phyloP scores from a whole-genome alignment of 768 basidiomycete genomes.

The Rickenella mellea region DNA sequence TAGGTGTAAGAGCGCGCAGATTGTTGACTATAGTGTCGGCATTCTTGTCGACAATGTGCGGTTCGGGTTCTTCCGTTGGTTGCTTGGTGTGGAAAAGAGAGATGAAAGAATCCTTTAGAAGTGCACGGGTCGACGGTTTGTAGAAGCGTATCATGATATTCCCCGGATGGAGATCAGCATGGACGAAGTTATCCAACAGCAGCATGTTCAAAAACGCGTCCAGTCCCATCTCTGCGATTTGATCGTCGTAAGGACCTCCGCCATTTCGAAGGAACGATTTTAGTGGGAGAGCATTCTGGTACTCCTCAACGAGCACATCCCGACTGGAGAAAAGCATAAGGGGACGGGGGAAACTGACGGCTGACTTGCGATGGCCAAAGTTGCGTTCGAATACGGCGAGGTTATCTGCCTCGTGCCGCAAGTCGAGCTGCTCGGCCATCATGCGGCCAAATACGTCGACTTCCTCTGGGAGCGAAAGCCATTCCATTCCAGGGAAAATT shows the following conservation, averaged over 20 bases:
- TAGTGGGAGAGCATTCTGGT: slow-evolving; percentile 83
- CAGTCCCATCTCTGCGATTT: slow-evolving; percentile 84
- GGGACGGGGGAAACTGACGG: slow-evolving; percentile 86
- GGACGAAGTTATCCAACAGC: slow-evolving; percentile 94
- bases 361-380: slow-evolving; percentile 69
- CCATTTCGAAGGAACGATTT: slow-evolving; percentile 83
- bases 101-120: slow-evolving; percentile 51
- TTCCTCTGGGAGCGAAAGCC: slow-evolving; percentile 94
- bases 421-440: slow-evolving; percentile 93
- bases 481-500: slow-evolving; percentile 85
- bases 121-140: slow-evolving; percentile 59
- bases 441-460: slow-evolving; percentile 89
- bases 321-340: slow-evolving; percentile 71
- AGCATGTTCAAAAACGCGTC: slow-evolving; percentile 99
- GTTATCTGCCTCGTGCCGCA: slow-evolving; percentile 86
- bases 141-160: slow-evolving; percentile 98
- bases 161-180: slow-evolving; percentile 84
- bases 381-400: slow-evolving; percentile 77
- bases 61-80: slow-evolving; percentile 18
- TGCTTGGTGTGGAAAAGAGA: slow-evolving; percentile 35
- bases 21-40: slow-evolving; percentile 49
- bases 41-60: slow-evolving; percentile 35
- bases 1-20: slow-evolving; percentile 51
- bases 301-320: slow-evolving; percentile 87
- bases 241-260: slow-evolving; percentile 83